These are phyloP conservation scores for Xylaria sp. DNA, from an alignment of 495 filamentous ascomycete species.

Conservation along the genomic window DNA sequence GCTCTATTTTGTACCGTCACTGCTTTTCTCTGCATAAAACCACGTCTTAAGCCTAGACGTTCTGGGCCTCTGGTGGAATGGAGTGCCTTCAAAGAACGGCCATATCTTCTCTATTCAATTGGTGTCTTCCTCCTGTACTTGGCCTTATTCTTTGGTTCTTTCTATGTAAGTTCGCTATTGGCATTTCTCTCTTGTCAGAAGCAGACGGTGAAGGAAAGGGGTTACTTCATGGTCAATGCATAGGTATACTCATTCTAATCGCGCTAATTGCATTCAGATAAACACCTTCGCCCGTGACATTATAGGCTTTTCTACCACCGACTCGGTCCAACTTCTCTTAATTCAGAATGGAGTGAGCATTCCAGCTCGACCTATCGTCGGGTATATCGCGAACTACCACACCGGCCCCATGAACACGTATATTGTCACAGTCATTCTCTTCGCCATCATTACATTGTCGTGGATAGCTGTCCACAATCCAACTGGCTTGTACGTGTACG, in stretches of 20 bases:
- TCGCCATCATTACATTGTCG: conserved; percentile 45
- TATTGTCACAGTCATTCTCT: conserved; percentile 37
- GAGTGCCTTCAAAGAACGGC: conserved; percentile 49
- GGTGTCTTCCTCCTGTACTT: conserved; percentile 51
- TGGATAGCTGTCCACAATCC: conserved; percentile 48
- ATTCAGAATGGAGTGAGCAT: conserved; percentile 52
- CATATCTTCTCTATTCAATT: conserved; percentile 48
- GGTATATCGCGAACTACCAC: conserved; percentile 48
- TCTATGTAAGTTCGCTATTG: conserved; percentile 49
- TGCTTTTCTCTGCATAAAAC: conserved; percentile 35
- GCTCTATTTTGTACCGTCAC: conserved; percentile 35
- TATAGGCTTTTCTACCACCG: conserved; percentile 47
- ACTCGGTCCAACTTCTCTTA: conserved; percentile 50
- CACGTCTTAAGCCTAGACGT: conserved; percentile 42
- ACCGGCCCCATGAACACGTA: conserved; percentile 51
- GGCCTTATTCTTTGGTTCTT: conserved; percentile 54
- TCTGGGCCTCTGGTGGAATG: conserved; percentile 50
- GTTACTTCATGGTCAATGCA: neutral
- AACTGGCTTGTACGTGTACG: conserved; percentile 51
- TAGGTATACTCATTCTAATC: neutral
- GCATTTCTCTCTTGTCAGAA: conserved; percentile 14
- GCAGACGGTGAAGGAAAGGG: neutral
- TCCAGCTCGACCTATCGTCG: conserved; percentile 45
- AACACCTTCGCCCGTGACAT: conserved; percentile 50
- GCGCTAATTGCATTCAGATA: conserved; percentile 22